Evolutionary conservation across 2,329 filamentous ascomycete genomes (phyloP).

Genomic region (Colletotrichum brevisporum): DNA sequence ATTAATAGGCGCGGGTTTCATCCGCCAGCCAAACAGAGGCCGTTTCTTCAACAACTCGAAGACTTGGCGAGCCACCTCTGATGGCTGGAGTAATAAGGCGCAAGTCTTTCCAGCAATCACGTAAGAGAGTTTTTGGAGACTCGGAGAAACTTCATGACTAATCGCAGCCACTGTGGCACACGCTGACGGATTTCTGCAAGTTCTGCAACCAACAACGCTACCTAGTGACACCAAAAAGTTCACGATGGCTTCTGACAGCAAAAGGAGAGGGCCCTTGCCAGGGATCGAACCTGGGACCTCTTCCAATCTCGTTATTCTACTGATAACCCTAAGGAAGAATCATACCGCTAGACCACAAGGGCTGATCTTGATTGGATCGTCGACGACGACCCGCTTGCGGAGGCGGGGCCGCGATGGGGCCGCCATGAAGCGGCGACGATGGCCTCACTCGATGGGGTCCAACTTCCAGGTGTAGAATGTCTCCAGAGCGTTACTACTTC

Average conservation of each 20-base stretch:
- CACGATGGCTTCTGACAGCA: background rate
- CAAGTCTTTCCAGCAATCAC: constrained; percentile 15
- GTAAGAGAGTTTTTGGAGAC: background rate
- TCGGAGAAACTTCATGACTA: background rate
- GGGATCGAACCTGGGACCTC: constrained; percentile 41
- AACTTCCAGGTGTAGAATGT: no score
- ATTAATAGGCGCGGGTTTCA: background rate
- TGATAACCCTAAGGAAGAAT: constrained; percentile 38
- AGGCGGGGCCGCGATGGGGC: background rate
- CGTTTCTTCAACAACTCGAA: background rate
- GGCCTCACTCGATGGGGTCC: background rate
- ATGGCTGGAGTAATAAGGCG: background rate
- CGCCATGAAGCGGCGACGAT: background rate
- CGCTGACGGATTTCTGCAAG: constrained; percentile 12
- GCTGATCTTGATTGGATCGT: background rate
- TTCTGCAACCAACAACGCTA: constrained; percentile 1
- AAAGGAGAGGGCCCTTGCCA: constrained; percentile 24
- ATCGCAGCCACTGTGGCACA: no score
- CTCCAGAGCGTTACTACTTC: background rate
- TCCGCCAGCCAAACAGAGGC: background rate
- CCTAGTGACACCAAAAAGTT: background rate
- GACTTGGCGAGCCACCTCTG: background rate
- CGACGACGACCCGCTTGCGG: constrained; percentile 4
- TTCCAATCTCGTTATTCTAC: constrained; percentile 5
- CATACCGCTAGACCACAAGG: constrained; percentile 41